A percentile compares a stretch with the other conserved stretches of the same genome.
Evolutionary conservation across 1,139 yeast genomes (phyloP).

Genomic region (Yueomyces sp.): DNA sequence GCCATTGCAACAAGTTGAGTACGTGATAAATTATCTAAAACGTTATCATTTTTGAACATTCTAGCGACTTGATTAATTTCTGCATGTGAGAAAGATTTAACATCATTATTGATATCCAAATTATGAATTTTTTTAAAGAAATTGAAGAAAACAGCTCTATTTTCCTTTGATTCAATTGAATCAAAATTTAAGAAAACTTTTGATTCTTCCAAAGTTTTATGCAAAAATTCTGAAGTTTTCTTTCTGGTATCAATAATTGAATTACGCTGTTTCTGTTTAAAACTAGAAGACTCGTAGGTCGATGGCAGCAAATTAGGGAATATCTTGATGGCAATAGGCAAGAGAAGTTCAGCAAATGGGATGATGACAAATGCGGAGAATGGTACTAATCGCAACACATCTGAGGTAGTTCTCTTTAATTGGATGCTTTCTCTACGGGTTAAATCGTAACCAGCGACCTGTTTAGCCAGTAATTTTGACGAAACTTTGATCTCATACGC

Average conservation of each 20-base stretch:
- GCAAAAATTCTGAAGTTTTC: constrained; percentile 70
- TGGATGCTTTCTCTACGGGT: constrained; percentile 87
- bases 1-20: constrained; percentile 92
- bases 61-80: constrained; percentile 73
- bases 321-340: constrained; percentile 78
- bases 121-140: constrained; percentile 63
- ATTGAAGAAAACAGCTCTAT: constrained; percentile 62
- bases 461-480: constrained; percentile 65
- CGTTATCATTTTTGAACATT: constrained; percentile 85
- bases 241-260: constrained; percentile 63
- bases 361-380: constrained; percentile 81
- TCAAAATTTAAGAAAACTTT: constrained; percentile 28
- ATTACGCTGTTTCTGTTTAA: constrained; percentile 55
- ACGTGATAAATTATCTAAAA: constrained; percentile 83
- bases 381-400: constrained; percentile 80
- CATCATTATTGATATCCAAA: constrained; percentile 44
- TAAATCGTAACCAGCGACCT: constrained; percentile 86
- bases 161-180: constrained; percentile 36
- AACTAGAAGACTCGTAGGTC: constrained; percentile 75
- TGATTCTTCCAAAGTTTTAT: constrained; percentile 61
- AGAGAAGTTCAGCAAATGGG: constrained; percentile 87
- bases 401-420: constrained; percentile 75
- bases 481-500: constrained; percentile 87
- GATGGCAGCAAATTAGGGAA: constrained; percentile 93
- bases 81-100: constrained; percentile 49